Percentiles rank a stretch among this genome's conserved stretches.
Evolutionary conservation across 441 rosid genomes (phyloP).

Genomic region (Mallotus japonicus): DNA sequence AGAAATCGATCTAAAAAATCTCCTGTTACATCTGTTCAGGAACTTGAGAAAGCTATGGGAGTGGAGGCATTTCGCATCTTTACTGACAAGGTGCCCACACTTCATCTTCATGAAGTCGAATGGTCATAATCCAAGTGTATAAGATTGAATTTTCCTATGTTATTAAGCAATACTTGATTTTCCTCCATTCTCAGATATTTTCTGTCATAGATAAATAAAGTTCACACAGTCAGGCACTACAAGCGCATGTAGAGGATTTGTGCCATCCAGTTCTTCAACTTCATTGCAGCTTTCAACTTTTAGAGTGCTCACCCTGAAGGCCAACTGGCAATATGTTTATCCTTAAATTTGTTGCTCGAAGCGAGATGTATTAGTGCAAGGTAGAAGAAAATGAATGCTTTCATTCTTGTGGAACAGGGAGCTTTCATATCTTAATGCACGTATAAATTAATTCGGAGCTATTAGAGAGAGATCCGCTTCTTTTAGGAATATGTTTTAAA

Average conservation of each 20-base stretch:
- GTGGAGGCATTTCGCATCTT: conserved; percentile 54
- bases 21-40: conserved; percentile 39
- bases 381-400: not conserved
- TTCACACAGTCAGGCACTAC: not conserved
- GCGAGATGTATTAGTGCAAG: not conserved
- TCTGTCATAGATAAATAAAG: conserved; percentile 33
- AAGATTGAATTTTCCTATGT: not conserved
- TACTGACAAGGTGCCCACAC: conserved; percentile 56
- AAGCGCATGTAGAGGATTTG: not conserved
- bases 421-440: too few relatives aligned
- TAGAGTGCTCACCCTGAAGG: not conserved
- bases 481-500: too few relatives aligned
- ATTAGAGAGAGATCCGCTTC: too few relatives aligned
- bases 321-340: not conserved
- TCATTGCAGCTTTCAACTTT: too few relatives aligned
- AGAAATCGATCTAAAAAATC: conserved; percentile 11
- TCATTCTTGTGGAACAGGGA: too few relatives aligned
- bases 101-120: not conserved
- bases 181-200: conserved; percentile 38
- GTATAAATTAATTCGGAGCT: too few relatives aligned
- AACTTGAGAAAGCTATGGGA: conserved; percentile 73
- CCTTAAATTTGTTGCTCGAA: not conserved
- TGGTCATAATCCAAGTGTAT: not conserved
- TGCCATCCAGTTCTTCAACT: not conserved
- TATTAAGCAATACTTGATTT: not conserved